phyloP scores from a whole-genome alignment of 1,139 yeast genomes.

The Taphrina flavorubra region DNA sequence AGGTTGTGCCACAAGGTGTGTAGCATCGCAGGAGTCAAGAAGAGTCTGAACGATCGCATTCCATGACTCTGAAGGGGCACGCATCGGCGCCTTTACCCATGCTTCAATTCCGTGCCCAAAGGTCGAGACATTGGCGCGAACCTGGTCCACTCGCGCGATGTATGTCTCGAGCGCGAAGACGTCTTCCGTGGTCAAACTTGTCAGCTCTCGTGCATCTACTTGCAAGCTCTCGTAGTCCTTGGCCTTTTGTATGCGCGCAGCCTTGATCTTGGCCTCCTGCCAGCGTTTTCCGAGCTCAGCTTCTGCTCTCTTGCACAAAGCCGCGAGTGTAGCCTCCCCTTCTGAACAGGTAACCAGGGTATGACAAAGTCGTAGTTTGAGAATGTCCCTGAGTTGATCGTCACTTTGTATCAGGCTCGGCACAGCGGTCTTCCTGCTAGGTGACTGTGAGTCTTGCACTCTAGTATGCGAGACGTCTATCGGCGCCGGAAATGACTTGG shows the following conservation, averaged over 20 bases:
- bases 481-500: not conserved
- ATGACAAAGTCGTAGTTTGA: not conserved
- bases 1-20: slow-evolving; percentile 1
- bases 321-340: slow-evolving; percentile 4
- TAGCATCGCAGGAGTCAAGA: slow-evolving; percentile 3
- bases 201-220: slow-evolving; percentile 10
- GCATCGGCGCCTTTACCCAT: not conserved
- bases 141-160: not conserved
- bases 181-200: not conserved
- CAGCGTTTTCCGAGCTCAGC: not conserved
- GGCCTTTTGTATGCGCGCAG: not conserved
- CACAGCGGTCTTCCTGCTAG: not conserved
- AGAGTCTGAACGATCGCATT: not conserved
- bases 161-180: slow-evolving; percentile 15
- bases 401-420: not conserved
- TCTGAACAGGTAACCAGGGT: slow-evolving; percentile 10
- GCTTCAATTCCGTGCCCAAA: not conserved
- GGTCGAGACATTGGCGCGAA: not conserved
- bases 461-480: not conserved
- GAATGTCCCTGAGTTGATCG: not conserved
- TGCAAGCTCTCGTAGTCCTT: not conserved
- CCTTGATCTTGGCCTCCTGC: not conserved
- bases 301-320: not conserved
- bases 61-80: slow-evolving; percentile 1
- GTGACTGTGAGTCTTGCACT: not conserved